Evolutionary conservation across 371 early-diverging fungal species (phyloP).

Genomic region (Lichtheimia hyalospora): DNA sequence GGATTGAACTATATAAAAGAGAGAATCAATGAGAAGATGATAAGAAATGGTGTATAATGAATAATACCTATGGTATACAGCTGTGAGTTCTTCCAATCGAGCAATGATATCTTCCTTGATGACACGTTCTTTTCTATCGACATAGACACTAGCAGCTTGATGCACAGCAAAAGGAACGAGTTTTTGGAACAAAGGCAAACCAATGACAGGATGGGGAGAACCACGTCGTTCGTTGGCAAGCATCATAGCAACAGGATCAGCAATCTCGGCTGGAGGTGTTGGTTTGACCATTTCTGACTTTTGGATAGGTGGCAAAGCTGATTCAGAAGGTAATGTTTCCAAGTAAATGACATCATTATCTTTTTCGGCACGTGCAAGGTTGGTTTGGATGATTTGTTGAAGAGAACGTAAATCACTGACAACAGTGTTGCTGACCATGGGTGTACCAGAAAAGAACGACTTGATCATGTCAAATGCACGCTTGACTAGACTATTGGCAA

Average conservation of each 20-base stretch:
- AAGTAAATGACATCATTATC: conserved; percentile 91
- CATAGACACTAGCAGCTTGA: conserved; percentile 84
- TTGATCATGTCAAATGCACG: conserved; percentile 35
- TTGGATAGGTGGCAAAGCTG: conserved; percentile 58
- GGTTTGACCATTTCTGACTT: conserved; percentile 76
- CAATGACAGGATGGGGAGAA: conserved; percentile 51
- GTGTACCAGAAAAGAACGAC: conserved; percentile 15
- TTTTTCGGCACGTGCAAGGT: conserved; percentile 74
- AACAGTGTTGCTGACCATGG: conserved; percentile 24
- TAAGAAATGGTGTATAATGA: background rate
- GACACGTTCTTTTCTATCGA: conserved; percentile 71
- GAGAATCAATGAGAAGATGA: background rate
- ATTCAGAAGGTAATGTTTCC: conserved; percentile 67
- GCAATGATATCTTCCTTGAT: conserved; percentile 52
- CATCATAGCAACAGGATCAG: conserved; percentile 52
- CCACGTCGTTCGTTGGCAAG: conserved; percentile 27
- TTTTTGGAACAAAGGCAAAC: conserved; percentile 79
- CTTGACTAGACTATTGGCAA: conserved; percentile 49
- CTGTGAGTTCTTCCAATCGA: conserved; percentile 26
- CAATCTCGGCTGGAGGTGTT: conserved; percentile 27
- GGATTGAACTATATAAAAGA: conserved; percentile 50
- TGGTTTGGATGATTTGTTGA: conserved; percentile 56
- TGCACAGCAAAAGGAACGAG: conserved; percentile 90
- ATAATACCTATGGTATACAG: conserved; percentile 37
- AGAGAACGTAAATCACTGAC: conserved; percentile 49